Base-by-base conservation (phyloP, 164 flowering plant species). In the Macadamia integrifolia region DNA sequence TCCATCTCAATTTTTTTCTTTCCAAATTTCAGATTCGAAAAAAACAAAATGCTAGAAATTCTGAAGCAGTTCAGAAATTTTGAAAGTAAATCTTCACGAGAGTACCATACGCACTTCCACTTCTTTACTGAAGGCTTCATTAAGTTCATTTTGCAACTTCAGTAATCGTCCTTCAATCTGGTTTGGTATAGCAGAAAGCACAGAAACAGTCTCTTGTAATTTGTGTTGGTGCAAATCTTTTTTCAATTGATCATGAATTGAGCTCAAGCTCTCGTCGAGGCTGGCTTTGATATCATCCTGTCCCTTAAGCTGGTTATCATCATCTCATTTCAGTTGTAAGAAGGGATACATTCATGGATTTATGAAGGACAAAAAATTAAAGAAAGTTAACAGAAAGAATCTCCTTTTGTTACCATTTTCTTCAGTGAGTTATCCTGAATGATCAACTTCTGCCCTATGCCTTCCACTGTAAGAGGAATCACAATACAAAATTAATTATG, bases 271-370 rank as follows among this genome's bases (percentile, higher is more conserved):
- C 64, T 65, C 82, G 64, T 81, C 87, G 69, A 90, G 62, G 71
- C 79, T 77, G 42, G 76, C 71, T 85, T 86, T 90, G 69, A 83
- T 71, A 64, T 83, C 91, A 71, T 89, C 93, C 69, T 86, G 87
- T 68, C 84, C 89, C 76, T 89, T 89, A 68, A 66, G 81, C 96
- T 94, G 78, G 42, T 70, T 28, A 71, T 32, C 69, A 73, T 63
- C 31, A 67, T 58, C 17, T 66, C 69, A 74, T 9, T 42, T 48
- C 44, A 32, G 52, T 74, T 30, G 43, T 18, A 69, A 76, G 63
- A 44, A 71, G 74, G 53, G 43, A 46, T 14, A 48, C 2, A 71
- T 49, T 35, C 28, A 58, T 56, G 12, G 46, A 12, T 56, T 57
- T 56, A 9, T 62, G 49, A 13, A 28, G 57, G 31, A 65, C 12